Conservation (phyloP, 2,329 filamentous ascomycete species). For the Hirsutella minnesotensis region DNA sequence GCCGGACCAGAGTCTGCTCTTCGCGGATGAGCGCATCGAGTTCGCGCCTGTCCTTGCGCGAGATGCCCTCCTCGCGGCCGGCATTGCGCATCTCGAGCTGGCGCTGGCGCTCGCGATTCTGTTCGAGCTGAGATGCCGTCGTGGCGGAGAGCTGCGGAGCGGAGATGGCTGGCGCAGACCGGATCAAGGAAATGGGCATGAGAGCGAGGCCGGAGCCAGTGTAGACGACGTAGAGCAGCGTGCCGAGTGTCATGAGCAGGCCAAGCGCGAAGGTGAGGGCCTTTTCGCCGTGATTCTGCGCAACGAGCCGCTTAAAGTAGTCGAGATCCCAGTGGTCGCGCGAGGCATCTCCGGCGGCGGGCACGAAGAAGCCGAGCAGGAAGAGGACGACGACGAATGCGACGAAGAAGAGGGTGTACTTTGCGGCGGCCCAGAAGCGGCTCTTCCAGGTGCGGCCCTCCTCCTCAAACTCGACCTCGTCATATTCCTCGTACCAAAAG, state of each 20-base stretch:
- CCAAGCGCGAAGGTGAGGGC: conserved; percentile 84
- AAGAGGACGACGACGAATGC: conserved; percentile 72
- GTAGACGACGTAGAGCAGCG: conserved; percentile 76
- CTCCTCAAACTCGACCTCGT: conserved; percentile 79
- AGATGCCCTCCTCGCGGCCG: conserved; percentile 61
- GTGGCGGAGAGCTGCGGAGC: conserved; percentile 65
- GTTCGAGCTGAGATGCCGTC: conserved; percentile 69
- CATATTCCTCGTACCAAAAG: conserved; percentile 97
- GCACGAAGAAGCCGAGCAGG: conserved; percentile 87
- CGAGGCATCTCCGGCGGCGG: conserved; percentile 56
- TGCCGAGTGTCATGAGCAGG: conserved; percentile 77
- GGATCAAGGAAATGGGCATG: conserved; percentile 82
- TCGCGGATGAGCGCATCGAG: conserved; percentile 78
- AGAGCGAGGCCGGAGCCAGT: conserved; percentile 81
- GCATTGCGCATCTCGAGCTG: conserved; percentile 80
- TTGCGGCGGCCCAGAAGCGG: conserved; percentile 72
- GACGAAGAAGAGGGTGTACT: conserved; percentile 83
- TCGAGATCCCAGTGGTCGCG: conserved; percentile 69
- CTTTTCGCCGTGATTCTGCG: conserved; percentile 76
- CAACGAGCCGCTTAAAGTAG: conserved; percentile 77
- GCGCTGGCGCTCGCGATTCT: conserved; percentile 82
- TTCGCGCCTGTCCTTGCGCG: conserved; percentile 78
- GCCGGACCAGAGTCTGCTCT: conserved; percentile 82
- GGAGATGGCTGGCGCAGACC: conserved; percentile 77
- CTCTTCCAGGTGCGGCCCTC: conserved; percentile 59